Conservation (phyloP, 805 yeast species). For the Kuraishia capsulata region DNA sequence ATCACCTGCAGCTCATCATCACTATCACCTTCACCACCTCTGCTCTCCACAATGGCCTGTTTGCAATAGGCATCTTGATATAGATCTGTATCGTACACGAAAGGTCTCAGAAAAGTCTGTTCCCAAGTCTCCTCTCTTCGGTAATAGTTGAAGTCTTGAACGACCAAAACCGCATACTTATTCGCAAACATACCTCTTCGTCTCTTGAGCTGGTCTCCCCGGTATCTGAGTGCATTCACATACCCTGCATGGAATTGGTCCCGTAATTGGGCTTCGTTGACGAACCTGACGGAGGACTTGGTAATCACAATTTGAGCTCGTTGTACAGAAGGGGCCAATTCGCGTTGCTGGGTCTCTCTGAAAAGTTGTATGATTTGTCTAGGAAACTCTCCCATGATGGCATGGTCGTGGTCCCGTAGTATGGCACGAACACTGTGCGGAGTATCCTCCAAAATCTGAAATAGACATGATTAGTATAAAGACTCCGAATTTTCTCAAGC, state of each 20-base stretch:
- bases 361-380: no score
- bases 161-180: constrained; percentile 4
- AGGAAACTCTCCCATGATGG: constrained; percentile 7
- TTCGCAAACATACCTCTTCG: neutral
- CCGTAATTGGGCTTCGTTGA: neutral
- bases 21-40: no score
- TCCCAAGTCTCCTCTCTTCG: constrained; percentile 4
- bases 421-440: constrained; percentile 1
- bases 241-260: neutral
- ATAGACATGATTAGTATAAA: no score
- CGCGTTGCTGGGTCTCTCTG: no score
- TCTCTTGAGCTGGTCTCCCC: constrained; percentile 5
- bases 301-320: constrained; percentile 1
- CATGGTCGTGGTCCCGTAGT: constrained; percentile 5
- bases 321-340: no score
- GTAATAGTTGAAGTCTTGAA: constrained; percentile 5
- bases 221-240: constrained; percentile 1
- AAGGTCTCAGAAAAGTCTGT: constrained; percentile 1
- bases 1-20: no score
- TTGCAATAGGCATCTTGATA: no score
- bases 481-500: no score
- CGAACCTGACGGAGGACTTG: neutral
- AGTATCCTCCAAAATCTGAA: neutral
- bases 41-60: no score
- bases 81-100: neutral